Percentiles rank a stretch among this genome's conserved stretches.
Evolutionary conservation across 768 basidiomycete genomes (phyloP).

Genomic region (Podaxis pistillaris): DNA sequence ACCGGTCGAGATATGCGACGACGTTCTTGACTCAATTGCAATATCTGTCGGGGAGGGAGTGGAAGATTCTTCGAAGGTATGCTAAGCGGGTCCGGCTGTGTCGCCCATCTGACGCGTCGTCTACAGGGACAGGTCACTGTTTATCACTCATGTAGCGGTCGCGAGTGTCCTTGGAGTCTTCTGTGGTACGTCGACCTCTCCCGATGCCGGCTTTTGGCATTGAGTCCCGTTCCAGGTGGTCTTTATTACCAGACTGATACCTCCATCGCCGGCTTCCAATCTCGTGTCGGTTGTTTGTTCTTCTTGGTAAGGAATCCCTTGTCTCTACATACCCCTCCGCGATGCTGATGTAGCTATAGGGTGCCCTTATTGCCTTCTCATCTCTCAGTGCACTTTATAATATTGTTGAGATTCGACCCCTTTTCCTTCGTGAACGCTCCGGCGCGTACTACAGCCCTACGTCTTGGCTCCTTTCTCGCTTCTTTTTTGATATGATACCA

Average conservation of each 20-base stretch:
- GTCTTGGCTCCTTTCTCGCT: slow-evolving; percentile 86
- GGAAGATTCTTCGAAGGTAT: slow-evolving; percentile 63
- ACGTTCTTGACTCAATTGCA: slow-evolving; percentile 90
- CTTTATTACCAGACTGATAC: slow-evolving; percentile 79
- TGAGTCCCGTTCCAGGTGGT: slow-evolving; percentile 51
- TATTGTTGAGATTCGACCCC: slow-evolving; percentile 74
- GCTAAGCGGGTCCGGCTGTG: slow-evolving; percentile 36
- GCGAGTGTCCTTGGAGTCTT: slow-evolving; percentile 80
- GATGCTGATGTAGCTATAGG: slow-evolving; percentile 40
- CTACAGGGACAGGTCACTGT: slow-evolving; percentile 73
- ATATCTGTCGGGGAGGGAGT: slow-evolving; percentile 79
- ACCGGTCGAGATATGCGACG: slow-evolving; percentile 49
- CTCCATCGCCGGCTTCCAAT: slow-evolving; percentile 92
- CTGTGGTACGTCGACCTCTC: slow-evolving; percentile 52
- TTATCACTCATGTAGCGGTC: slow-evolving; percentile 74
- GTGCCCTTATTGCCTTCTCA: slow-evolving; percentile 89
- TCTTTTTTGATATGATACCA: slow-evolving; percentile 88
- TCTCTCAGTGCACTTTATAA: slow-evolving; percentile 89
- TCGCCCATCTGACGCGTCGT: background rate
- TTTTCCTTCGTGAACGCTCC: slow-evolving; percentile 90
- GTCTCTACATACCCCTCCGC: background rate
- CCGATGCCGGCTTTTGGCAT: background rate
- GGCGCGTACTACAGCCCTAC: slow-evolving; percentile 86
- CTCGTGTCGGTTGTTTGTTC: slow-evolving; percentile 90
- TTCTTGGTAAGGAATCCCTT: slow-evolving; percentile 61